Evolutionary conservation across 2,329 filamentous ascomycete species (phyloP).

Genomic region (Diaporthe destruens): DNA sequence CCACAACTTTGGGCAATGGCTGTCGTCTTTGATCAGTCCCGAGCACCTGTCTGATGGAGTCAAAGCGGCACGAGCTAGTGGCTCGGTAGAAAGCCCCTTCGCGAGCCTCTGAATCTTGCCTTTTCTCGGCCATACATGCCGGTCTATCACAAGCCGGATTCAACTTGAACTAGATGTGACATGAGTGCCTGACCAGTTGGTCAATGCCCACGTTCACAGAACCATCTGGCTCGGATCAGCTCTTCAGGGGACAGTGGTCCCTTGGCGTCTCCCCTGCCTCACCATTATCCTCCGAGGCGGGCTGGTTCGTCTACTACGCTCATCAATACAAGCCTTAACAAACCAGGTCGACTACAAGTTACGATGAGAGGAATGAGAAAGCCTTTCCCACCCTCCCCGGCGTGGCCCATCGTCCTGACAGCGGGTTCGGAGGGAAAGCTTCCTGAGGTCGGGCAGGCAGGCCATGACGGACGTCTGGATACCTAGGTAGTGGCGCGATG

Average conservation of each 20-base stretch:
- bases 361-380: neutral
- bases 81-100: no score
- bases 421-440: constrained; percentile 8
- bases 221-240: no score
- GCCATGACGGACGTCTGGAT: neutral
- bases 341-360: neutral
- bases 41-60: no score
- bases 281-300: no score
- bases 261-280: no score
- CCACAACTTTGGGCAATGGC: no score
- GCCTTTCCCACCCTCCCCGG: neutral
- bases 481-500: neutral
- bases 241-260: no score
- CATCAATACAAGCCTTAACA: neutral
- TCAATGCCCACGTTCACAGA: neutral
- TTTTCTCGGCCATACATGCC: neutral
- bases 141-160: neutral
- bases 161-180: neutral
- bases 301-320: neutral
- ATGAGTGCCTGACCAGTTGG: neutral
- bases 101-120: no score
- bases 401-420: neutral
- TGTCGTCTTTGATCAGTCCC: neutral
- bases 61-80: neutral
- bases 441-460: neutral